Base-by-base conservation (phyloP, 345 rosid species). In the Trapa bicornis region DNA sequence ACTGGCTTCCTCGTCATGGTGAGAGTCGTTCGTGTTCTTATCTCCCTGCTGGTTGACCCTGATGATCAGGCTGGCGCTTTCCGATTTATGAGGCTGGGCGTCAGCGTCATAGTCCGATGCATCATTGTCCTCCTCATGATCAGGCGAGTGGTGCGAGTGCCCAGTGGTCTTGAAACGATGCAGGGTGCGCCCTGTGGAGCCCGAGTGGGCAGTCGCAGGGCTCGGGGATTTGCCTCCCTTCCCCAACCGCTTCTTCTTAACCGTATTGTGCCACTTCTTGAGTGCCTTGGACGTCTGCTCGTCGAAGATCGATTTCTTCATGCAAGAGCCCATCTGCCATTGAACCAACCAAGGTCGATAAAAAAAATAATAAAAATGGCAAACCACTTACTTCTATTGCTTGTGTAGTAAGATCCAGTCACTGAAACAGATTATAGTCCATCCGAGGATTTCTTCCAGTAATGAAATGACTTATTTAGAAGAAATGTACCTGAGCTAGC, bases 281-380 rank as follows among this genome's bases (percentile, higher is more conserved):
- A 94, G 85, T 1, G 99, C 99, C 74, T 80, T 91, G 6, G 93
- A 89, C 6, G 96, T 91, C 76, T 94, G 99, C 10, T 94, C 97
- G 65, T 94, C 97, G 45, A 94, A 94, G 68, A 94, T 84, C 3
- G 97, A 84, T 76, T 66, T 91, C 80, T 94, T 94, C 99, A 91
- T 89, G 54, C 71, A 67, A 0, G 96, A 79, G 68, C 83, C 79
- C 99, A 94, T 94, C 97, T 94, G 80, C 67, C 43, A 17, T 58
- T n/a, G 33, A 12, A 65, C 52, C 13, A 42, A 65, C 47, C 5
- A 15, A n/a, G 48, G 5, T 37, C 32, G 22, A 37, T 17, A 47
- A 63, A 80, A 80, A 22, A 22, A 22, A 22, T 22, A 22, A 22
- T 22, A 22, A 22, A 22, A 22, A 22, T 22, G 29, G 29, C 29